Evolutionary conservation across 768 basidiomycete species (phyloP), one percentile per base, ranked within the genome.

Genomic region (Tephrocybe sp.): DNA sequence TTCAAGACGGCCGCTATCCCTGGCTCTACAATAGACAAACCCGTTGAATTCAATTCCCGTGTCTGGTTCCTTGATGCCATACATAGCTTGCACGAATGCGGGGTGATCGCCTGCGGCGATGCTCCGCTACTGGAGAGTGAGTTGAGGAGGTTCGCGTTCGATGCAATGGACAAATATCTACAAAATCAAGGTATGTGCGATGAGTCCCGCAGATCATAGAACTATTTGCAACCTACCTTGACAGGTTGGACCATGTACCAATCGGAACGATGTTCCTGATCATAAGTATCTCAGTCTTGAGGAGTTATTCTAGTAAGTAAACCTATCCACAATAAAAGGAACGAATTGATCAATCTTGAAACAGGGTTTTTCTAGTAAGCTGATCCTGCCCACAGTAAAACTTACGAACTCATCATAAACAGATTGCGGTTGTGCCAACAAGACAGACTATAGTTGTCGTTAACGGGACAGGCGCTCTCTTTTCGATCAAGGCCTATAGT

Each of bases 61-160:
- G 65, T 69, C n/a, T 78, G 75, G 75, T 78, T 78, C 50, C 57
- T 76, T 16, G 73, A 76, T 30, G 73, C 70, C 18, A 72, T 76
- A 13, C 68, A 68, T 39, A 67, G 70, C n/a, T 58, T 78, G 52
- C 69, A 76, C 55, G 76, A 78, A 50, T 76, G 73, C 52, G 74
- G 72, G 6, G 72, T 76, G 9, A 61, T 76, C 16, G 69, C 69
- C 31, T 78, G 76, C 58, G 72, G 76, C 44, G 76, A 78, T 66
- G 72, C 69, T 18, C 73, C 72, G 73, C 48, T 73, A 22, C 57
- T 78, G 21, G 76, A 78, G 62, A 61, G 75, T 52, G 76, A 78
- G 59, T 69, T 78, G 16, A 60, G 71, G 51, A 59, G 71, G 30
- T 73, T 68, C 57, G 74, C 73, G 25, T 78, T 78, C 56, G 66